Evolutionary conservation across 805 yeast species (phyloP), one percentile per base, ranked within the genome.

Genomic region (Lipomyces yamadae): DNA sequence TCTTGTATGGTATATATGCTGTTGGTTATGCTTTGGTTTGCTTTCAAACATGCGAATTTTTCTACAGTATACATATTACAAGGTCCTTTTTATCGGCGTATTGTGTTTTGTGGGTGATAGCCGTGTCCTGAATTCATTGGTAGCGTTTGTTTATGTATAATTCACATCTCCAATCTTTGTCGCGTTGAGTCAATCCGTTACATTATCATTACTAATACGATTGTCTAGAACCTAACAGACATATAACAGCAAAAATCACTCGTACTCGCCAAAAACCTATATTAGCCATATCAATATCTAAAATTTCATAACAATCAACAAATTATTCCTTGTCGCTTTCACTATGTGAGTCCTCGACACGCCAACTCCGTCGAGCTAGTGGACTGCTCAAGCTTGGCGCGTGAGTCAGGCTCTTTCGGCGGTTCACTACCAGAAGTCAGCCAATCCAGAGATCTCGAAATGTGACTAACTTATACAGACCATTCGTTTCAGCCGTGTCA

Each of bases 351-450:
- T 55, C 52, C 29, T 32, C n/a, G 5, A 56, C 50, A 6, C 13
- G 24, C 70, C 67, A 66, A 53, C 65, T 56, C 15, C 57, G 45
- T 35, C 62, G 59, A 10, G 72, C 61, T 32, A 69, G 42, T 29
- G 72, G 72, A 33, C 72, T 69, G 58, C 72, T 69, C 15, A 69
- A 39, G 15, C 11, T 45, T 5, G 72, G 72, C 34, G 58, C 57
- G 59, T 68, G 69, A 29, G 45, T n/a, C 8, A 33, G 62, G 24
- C 61, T 62, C 15, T 35, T 35, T n/a, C 35, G 48, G 7, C 45
- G 56, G 39, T 42, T 18, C 15, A 56, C 39, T 32, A 32, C 33
- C 32, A 24, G 2, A 42, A 4, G 48, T 42, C 48, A 42, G 10
- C 48, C n/a, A 53, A 24, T 32, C 18, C 18, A 8, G 34, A 10